Conservation (phyloP, 2,329 filamentous ascomycete species). For the Dothistroma pini region DNA sequence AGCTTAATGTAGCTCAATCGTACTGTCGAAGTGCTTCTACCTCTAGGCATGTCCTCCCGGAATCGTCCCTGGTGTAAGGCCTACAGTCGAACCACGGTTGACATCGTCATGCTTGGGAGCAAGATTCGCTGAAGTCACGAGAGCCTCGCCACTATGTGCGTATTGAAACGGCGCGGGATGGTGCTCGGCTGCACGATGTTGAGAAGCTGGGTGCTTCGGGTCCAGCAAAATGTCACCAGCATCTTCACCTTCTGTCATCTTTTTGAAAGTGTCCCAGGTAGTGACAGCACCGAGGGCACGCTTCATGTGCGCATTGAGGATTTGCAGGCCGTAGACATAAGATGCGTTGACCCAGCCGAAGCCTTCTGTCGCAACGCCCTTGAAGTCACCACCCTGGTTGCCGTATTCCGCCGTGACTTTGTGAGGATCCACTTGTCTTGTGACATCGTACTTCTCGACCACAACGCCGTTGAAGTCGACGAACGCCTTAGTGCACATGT, state of each 20-base stretch:
- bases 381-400: slow-evolving; percentile 93
- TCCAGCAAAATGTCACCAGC: slow-evolving; percentile 8
- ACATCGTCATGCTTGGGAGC: slow-evolving; percentile 14
- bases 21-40: slow-evolving; percentile 4
- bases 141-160: slow-evolving; percentile 7
- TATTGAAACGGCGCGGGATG: slow-evolving; percentile 16
- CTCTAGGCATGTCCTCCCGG: background rate
- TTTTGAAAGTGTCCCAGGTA: slow-evolving; percentile 76
- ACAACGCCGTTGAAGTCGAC: slow-evolving; percentile 98
- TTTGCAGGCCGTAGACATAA: slow-evolving; percentile 87
- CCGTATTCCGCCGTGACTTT: slow-evolving; percentile 96
- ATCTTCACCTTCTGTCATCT: slow-evolving; percentile 42
- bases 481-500: slow-evolving; percentile 98
- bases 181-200: slow-evolving; percentile 13
- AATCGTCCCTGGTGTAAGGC: background rate
- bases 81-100: slow-evolving; percentile 8
- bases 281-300: slow-evolving; percentile 85
- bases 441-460: slow-evolving; percentile 98
- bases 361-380: slow-evolving; percentile 91
- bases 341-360: slow-evolving; percentile 99
- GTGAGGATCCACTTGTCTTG: slow-evolving; percentile 82
- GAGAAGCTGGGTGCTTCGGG: background rate
- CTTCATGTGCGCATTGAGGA: slow-evolving; percentile 83
- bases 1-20: background rate
- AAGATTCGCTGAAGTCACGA: background rate